A percentile compares a stretch with the other conserved stretches of the same genome.
These are phyloP conservation scores for Asclepias syriaca DNA, from an alignment of 257 asterid genomes.

Conservation along the genomic window DNA sequence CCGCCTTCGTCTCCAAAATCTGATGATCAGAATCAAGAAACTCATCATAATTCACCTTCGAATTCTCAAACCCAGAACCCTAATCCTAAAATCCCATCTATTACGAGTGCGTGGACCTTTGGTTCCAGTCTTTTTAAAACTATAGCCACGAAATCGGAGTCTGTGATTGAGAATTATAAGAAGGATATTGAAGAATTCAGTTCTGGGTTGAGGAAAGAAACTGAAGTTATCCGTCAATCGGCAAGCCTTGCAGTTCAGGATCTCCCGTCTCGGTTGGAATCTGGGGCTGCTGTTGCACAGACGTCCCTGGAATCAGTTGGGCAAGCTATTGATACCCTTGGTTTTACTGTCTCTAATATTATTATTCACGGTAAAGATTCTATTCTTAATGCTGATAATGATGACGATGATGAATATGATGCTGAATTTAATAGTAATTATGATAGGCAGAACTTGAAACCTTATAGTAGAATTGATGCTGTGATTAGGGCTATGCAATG, in stretches of 20 bases:
- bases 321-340: conserved; percentile 67
- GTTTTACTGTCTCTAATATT: conserved; percentile 53
- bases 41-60: conserved; percentile 28
- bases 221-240: conserved; percentile 59
- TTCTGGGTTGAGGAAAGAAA: conserved; percentile 59
- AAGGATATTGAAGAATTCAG: conserved; percentile 76
- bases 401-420: conserved; percentile 25
- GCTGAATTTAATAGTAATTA: conserved; percentile 14
- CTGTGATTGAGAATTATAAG: conserved; percentile 61
- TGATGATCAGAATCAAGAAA: conserved; percentile 24
- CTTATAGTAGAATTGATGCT: conserved; percentile 71
- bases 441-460: conserved; percentile 39
- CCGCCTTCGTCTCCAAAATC: conserved; percentile 24
- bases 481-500: conserved; percentile 52
- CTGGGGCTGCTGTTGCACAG: conserved; percentile 85
- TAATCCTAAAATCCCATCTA: conserved; percentile 17
- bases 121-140: conserved; percentile 57
- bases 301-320: conserved; percentile 82
- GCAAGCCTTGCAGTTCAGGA: conserved; percentile 71
- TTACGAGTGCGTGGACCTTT: conserved; percentile 42
- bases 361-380: conserved; percentile 58
- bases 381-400: conserved; percentile 35
- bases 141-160: conserved; percentile 69
- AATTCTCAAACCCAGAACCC: conserved; percentile 27
- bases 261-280: conserved; percentile 69